A percentile compares a stretch with the other conserved stretches of the same genome.
These are phyloP conservation scores for Lipomyces mesembrius DNA, from an alignment of 805 yeast genomes.

Conservation along the genomic window DNA sequence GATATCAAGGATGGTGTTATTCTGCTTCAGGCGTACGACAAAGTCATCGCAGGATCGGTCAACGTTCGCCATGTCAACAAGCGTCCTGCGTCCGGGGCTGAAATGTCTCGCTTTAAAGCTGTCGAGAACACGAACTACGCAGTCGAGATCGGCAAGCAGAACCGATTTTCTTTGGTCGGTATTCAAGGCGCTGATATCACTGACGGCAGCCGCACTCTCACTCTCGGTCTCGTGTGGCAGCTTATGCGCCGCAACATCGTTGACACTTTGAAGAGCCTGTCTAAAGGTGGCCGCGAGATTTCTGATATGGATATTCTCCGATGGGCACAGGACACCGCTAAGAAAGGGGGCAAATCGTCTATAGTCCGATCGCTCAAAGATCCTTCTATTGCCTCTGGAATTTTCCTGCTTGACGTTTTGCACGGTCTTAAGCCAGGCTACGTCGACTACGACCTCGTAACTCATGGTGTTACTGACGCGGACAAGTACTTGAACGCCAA, in stretches of 20 bases:
- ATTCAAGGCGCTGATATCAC: constrained; percentile 97
- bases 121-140: constrained; percentile 97
- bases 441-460: constrained; percentile 92
- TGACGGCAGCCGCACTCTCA: constrained; percentile 87
- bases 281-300: constrained; percentile 73
- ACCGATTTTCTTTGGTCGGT: constrained; percentile 92
- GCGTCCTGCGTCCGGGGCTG: constrained; percentile 74
- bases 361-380: constrained; percentile 86
- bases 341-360: constrained; percentile 74
- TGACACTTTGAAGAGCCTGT: constrained; percentile 73
- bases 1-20: constrained; percentile 92
- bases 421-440: constrained; percentile 96
- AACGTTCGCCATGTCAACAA: constrained; percentile 79
- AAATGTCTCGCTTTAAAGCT: constrained; percentile 88
- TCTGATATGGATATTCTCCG: constrained; percentile 83
- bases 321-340: constrained; percentile 90
- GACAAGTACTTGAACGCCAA: constrained; percentile 88
- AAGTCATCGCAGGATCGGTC: constrained; percentile 92
- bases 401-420: constrained; percentile 84
- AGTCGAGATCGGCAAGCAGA: constrained; percentile 93
- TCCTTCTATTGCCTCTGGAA: constrained; percentile 71
- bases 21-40: constrained; percentile 89
- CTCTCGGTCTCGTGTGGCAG: constrained; percentile 96
- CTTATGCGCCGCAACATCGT: constrained; percentile 95
- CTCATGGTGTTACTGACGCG: constrained; percentile 76